These are phyloP conservation scores for Leishmania tarentolae DNA, from an alignment of 208 protist species.

Conservation along the genomic window DNA sequence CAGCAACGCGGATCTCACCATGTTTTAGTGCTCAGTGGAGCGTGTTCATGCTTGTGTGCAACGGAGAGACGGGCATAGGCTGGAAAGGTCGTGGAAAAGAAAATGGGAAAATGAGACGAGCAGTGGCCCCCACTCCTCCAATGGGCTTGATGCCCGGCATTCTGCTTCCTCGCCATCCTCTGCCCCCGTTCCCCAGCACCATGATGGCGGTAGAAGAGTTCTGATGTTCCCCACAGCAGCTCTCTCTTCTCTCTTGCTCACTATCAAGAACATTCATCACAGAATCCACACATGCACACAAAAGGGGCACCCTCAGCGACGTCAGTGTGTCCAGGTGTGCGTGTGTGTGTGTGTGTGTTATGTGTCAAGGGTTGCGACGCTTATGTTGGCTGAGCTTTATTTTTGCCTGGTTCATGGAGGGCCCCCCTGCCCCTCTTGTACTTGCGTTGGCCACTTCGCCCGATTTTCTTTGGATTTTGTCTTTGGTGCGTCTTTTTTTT, in stretches of 20 bases:
- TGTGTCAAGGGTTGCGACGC: not conserved
- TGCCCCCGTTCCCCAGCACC: not conserved
- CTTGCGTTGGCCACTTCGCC: not conserved
- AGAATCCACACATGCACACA: conserved; percentile 4
- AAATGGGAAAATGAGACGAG: not conserved
- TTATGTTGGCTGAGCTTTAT: not conserved
- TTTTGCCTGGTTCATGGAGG: not conserved
- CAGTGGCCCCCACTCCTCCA: not conserved
- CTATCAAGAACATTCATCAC: conserved; percentile 1
- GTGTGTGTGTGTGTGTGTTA: not conserved
- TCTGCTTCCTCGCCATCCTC: not conserved
- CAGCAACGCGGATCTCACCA: conserved; percentile 29
- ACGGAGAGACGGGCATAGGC: not conserved
- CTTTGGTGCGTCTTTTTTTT: not conserved
- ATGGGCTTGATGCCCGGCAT: not conserved
- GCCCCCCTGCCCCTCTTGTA: not conserved
- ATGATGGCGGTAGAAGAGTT: not conserved
- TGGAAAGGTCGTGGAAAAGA: not conserved
- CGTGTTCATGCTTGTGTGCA: not conserved
- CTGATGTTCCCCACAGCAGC: not conserved
- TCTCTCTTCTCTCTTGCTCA: conserved; percentile 1
- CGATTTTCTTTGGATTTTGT: not conserved
- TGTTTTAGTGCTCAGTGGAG: conserved; percentile 8
- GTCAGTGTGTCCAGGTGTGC: not conserved
- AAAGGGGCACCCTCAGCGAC: not conserved